These are phyloP conservation scores for Amborella trichopoda DNA, from an alignment of 164 flowering plant species.

Conservation along the genomic window DNA sequence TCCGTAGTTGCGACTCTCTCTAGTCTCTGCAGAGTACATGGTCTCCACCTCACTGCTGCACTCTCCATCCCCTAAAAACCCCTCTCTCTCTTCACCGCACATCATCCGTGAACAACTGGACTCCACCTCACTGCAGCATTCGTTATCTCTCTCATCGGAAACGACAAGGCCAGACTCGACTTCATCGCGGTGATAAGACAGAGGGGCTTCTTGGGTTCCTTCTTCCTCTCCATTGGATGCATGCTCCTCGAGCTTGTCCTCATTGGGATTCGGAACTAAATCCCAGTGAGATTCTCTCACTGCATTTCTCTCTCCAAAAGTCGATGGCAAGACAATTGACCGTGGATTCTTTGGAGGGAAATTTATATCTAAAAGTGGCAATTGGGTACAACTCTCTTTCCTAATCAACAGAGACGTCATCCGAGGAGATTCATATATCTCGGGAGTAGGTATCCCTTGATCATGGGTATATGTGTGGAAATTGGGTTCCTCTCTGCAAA, in stretches of 20 bases:
- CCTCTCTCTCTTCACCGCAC: not conserved
- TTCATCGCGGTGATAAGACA: not conserved
- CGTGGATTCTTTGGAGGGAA: constrained; percentile 52
- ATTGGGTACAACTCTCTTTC: constrained; percentile 31
- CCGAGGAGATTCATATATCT: constrained; percentile 77
- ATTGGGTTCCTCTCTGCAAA: constrained; percentile 28
- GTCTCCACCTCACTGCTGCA: constrained; percentile 85
- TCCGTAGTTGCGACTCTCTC: constrained; percentile 81
- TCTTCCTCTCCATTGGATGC: not conserved
- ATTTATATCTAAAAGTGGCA: constrained; percentile 81
- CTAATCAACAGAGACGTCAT: constrained; percentile 38
- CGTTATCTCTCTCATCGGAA: not conserved
- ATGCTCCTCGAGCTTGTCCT: not conserved
- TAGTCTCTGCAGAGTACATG: constrained; percentile 97
- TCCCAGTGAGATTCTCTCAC: not conserved
- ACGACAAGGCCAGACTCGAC: not conserved
- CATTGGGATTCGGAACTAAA: not conserved
- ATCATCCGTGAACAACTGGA: not conserved
- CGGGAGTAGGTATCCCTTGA: constrained; percentile 87
- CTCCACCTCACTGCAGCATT: not conserved
- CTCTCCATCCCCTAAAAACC: not conserved
- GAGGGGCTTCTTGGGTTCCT: not conserved
- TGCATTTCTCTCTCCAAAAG: not conserved
- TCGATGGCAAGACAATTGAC: not conserved
- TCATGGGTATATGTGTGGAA: constrained; percentile 23